Evolutionary conservation across 2,329 filamentous ascomycete species (phyloP).

Genomic region (Lachnellula suecica): DNA sequence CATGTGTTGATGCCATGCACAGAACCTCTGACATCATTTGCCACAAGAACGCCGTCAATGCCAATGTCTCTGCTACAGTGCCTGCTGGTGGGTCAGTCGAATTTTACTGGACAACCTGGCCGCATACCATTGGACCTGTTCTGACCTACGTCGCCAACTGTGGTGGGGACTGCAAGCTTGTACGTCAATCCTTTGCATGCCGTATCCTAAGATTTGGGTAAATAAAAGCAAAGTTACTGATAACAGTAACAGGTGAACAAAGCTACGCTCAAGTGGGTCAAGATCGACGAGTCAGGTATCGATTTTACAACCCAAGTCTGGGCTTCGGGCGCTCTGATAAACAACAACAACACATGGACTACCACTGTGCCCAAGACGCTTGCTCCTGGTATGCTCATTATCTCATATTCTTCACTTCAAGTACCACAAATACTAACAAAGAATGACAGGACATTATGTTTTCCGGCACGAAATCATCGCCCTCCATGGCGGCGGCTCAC

Average conservation of each 20-base stretch:
- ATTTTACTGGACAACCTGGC: conserved; percentile 64
- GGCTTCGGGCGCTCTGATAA: conserved; percentile 45
- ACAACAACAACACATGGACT: conserved; percentile 51
- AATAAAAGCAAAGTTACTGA: neutral
- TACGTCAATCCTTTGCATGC: conserved; percentile 5
- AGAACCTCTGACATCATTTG: conserved; percentile 53
- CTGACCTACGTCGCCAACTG: conserved; percentile 21
- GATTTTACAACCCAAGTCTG: conserved; percentile 33
- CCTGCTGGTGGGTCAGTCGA: conserved; percentile 56
- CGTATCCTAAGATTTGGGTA: no score
- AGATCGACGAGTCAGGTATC: conserved; percentile 39
- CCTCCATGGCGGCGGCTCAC: conserved; percentile 13
- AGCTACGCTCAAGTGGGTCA: conserved; percentile 38
- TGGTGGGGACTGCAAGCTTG: conserved; percentile 34
- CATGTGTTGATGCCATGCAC: neutral
- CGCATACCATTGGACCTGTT: conserved; percentile 50
- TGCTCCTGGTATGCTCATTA: conserved; percentile 33
- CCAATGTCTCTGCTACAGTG: conserved; percentile 48
- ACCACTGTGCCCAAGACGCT: conserved; percentile 42
- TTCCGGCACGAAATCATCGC: conserved; percentile 43
- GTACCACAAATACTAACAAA: neutral
- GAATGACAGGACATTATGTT: conserved; percentile 39
- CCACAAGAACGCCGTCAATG: conserved; percentile 54
- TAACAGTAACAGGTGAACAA: conserved; percentile 27
- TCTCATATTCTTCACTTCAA: neutral